Evolutionary conservation across 2,329 filamentous ascomycete genomes (phyloP), one percentile per base, ranked within the genome.

Genomic region (Nemania abortiva): DNA sequence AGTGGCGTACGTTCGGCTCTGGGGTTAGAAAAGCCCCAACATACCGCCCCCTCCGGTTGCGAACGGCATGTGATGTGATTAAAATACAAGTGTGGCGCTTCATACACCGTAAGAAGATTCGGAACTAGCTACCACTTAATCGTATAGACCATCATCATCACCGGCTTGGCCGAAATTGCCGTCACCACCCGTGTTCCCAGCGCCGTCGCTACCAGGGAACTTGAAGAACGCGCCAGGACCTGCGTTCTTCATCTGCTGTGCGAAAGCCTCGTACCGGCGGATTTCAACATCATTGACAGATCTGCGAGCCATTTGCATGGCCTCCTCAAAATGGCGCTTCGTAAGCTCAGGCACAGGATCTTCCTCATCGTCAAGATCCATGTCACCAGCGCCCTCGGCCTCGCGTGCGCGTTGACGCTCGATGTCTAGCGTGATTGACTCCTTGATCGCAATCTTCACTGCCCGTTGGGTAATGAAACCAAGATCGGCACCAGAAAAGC

Each of bases 361-460:
- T 81, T 98, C 72, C 55, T 93, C 92, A 74, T 96, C 93, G 54
- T 93, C 92, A 89, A 97, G 95, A 76, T 93, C 91, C 72, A 90
- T 86, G 76, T 92, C 92, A 77, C 92, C 93, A 75, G 91, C 87
- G 73, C 92, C 95, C 84, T 97, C 95, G 71, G 92, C 95, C 84
- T 97, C 95, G 66, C 92, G 94, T 77, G 92, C 91, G 71, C 89
- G 97, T 97, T 79, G 88, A 87, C 93, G 92, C 84, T 97, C 93
- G 76, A 99, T 98, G 71, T 98, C 95, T 55, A 88, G 80, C 20
- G 90, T 86, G 77, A 99, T 99, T 34, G 95, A 91, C 86, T 99
- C 91, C 89, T 99, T 99, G 86, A 99, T 99, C 76, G 96, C 96
- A 79, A 98, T 91, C 90, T 99, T 99, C 87, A 97, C 96, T 63